Percentiles rank a stretch among this genome's conserved stretches.
Conservation (phyloP, 2,329 filamentous ascomycete genomes). For the Fusarium robinianum region DNA sequence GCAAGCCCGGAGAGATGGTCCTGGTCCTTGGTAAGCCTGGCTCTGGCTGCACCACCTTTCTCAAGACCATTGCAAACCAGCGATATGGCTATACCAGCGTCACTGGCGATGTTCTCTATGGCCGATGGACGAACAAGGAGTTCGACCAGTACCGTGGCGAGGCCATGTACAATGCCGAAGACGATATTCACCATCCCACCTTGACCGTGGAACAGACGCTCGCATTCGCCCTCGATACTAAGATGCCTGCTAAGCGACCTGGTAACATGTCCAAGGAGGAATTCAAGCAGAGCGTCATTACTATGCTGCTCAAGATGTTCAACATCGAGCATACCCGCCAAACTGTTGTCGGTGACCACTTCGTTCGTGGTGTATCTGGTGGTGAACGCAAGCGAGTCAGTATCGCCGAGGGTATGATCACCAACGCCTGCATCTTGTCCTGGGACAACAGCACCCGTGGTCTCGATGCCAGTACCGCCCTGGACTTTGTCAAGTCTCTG, state of each 20-base stretch:
- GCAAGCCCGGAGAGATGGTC: slow-evolving; percentile 85
- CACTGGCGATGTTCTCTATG: slow-evolving; percentile 74
- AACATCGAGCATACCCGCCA: slow-evolving; percentile 87
- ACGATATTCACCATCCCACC: slow-evolving; percentile 83
- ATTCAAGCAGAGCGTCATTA: slow-evolving; percentile 77
- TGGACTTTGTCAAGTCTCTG: slow-evolving; percentile 70
- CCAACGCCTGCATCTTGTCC: slow-evolving; percentile 69
- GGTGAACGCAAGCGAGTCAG: slow-evolving; percentile 73
- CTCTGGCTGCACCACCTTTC: slow-evolving; percentile 70
- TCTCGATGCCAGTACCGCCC: slow-evolving; percentile 68
- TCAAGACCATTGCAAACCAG: slow-evolving; percentile 71
- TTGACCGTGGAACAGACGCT: slow-evolving; percentile 88
- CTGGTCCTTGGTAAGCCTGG: slow-evolving; percentile 80
- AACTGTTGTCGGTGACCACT: slow-evolving; percentile 82
- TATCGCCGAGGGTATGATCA: slow-evolving; percentile 83
- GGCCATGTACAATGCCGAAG: slow-evolving; percentile 78
- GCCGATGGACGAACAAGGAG: slow-evolving; percentile 70
- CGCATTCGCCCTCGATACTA: slow-evolving; percentile 81
- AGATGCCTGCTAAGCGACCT: slow-evolving; percentile 80
- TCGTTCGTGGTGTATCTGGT: slow-evolving; percentile 76
- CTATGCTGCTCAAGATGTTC: slow-evolving; percentile 84
- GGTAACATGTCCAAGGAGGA: slow-evolving; percentile 71
- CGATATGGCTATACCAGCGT: slow-evolving; percentile 59
- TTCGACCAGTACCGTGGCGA: slow-evolving; percentile 80
- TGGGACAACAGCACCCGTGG: slow-evolving; percentile 79